phyloP scores from a whole-genome alignment of 306 rosid genomes.

The Alnus rubra region DNA sequence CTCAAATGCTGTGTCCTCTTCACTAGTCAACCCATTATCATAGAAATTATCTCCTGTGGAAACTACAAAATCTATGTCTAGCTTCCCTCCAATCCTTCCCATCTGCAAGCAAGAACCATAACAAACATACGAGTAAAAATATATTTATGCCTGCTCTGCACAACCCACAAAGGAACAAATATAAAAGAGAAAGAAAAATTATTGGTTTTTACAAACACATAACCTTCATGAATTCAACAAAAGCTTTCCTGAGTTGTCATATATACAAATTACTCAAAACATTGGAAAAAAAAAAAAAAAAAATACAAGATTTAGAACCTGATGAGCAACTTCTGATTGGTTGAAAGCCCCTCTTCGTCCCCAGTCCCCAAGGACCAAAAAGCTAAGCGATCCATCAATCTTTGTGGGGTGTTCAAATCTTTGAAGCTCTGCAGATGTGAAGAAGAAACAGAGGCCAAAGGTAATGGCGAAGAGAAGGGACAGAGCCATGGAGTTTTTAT shows the following conservation, averaged over 20 bases:
- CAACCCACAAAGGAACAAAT: not conserved
- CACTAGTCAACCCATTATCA: slow-evolving; percentile 45
- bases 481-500: slow-evolving; percentile 3
- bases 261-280: not conserved
- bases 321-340: slow-evolving; percentile 50
- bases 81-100: slow-evolving; percentile 54
- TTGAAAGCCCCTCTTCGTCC: slow-evolving; percentile 57
- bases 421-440: slow-evolving; percentile 42
- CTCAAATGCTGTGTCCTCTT: slow-evolving; percentile 39
- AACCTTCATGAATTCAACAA: not conserved
- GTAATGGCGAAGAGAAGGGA: slow-evolving; percentile 24
- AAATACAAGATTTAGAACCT: slow-evolving; percentile 32
- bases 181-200: not conserved
- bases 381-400: slow-evolving; percentile 45
- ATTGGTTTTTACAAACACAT: not conserved
- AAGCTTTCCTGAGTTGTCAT: not conserved
- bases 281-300: not conserved
- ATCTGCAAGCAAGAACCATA: slow-evolving; percentile 28
- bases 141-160: too few species aligned
- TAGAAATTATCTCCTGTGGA: slow-evolving; percentile 65
- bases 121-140: not conserved
- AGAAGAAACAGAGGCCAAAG: slow-evolving; percentile 28
- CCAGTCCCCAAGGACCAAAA: slow-evolving; percentile 63
- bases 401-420: slow-evolving; percentile 39
- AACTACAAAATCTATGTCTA: slow-evolving; percentile 50